A percentile compares a stretch with the other conserved stretches of the same genome.
These are phyloP conservation scores for Firmiana major DNA, from an alignment of 345 rosid species.

Conservation along the genomic window DNA sequence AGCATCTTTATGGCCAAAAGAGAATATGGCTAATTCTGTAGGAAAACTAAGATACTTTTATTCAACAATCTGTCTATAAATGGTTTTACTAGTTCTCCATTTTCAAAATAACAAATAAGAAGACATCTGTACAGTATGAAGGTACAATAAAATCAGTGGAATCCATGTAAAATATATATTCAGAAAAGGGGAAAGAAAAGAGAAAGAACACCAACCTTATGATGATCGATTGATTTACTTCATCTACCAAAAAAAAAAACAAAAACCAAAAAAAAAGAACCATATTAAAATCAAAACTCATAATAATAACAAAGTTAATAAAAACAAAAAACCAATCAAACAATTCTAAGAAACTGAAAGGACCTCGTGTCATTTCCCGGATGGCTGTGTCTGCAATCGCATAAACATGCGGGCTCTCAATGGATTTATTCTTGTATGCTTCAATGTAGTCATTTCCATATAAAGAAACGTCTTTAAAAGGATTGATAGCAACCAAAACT, in stretches of 20 bases:
- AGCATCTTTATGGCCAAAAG: background rate
- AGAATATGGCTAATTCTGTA: background rate
- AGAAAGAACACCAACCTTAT: constrained; percentile 67
- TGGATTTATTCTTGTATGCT: constrained; percentile 73
- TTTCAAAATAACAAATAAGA: background rate
- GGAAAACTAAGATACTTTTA: background rate
- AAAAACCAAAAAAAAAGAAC: constrained; percentile 27
- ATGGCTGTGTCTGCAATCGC: constrained; percentile 97
- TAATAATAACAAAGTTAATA: background rate
- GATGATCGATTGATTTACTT: constrained; percentile 97
- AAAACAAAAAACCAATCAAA: constrained; percentile 7
- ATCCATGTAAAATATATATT: background rate
- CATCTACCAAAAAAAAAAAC: constrained; percentile 68
- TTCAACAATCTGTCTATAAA: background rate
- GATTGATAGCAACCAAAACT: constrained; percentile 91
- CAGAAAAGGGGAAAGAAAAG: background rate
- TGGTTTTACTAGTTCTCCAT: background rate
- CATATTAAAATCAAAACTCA: constrained; percentile 20
- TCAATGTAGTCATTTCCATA: constrained; percentile 79
- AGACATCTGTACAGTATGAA: background rate
- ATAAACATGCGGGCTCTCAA: constrained; percentile 88
- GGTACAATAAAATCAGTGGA: background rate
- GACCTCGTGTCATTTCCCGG: constrained; percentile 95
- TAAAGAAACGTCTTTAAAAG: constrained; percentile 84
- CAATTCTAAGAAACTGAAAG: constrained; percentile 20